Evolutionary conservation across 257 asterid species (phyloP).

Genomic region (Vinca minor): DNA sequence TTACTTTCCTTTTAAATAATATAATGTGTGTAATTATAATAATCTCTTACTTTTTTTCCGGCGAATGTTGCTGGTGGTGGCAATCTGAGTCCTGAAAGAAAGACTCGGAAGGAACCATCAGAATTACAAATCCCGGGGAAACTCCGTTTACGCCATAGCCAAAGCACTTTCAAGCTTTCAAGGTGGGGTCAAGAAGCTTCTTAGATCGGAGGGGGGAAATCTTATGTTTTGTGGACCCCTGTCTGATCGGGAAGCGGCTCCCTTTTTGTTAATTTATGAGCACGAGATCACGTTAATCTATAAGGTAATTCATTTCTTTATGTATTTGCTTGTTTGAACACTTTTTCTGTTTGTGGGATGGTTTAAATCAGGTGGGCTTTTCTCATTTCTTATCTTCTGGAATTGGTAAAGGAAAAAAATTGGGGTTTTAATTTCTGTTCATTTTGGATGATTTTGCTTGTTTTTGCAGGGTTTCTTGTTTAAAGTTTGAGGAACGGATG

Average conservation of each 20-base stretch:
- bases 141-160: background rate
- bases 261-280: conserved; percentile 8
- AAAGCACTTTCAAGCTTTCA: background rate
- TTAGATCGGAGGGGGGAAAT: conserved; percentile 1
- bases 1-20: too few relatives aligned
- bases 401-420: background rate
- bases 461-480: conserved; percentile 2
- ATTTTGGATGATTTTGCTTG: background rate
- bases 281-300: conserved; percentile 14
- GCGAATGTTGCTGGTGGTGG: background rate
- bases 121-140: too few relatives aligned
- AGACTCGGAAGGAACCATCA: too few relatives aligned
- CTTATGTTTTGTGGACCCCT: conserved; percentile 7
- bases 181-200: background rate
- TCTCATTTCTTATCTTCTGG: background rate
- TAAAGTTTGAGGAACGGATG: background rate
- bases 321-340: background rate
- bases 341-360: background rate
- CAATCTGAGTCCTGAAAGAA: too few relatives aligned
- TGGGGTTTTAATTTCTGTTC: background rate
- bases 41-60: too few relatives aligned
- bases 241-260: conserved; percentile 5
- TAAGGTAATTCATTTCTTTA: background rate
- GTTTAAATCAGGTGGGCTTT: background rate
- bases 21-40: too few relatives aligned